Evolutionary conservation across 805 yeast species (phyloP), one percentile per base, ranked within the genome.

Genomic region (Saccharomycopsis javanensis): DNA sequence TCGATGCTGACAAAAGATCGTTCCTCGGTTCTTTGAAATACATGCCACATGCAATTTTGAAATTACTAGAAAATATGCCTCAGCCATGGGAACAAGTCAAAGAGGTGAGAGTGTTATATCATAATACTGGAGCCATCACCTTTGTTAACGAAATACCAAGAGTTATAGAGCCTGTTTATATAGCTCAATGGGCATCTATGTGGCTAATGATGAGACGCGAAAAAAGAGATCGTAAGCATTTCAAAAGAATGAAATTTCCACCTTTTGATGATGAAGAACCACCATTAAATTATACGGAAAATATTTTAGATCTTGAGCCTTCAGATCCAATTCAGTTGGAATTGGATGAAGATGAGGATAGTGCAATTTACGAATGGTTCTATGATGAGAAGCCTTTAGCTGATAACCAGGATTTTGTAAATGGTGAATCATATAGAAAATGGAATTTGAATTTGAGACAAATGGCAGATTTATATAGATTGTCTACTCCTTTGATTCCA

Each of bases 221-320:
- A 67, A 94, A 94, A 68, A 79, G 95, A 58, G 98, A 91, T 67
- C 78, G 98, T 63, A 75, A 82, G 34, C 95, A 88, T 67, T 92
- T 94, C 71, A 86, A 88, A 65, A 79, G 99, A 63, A 84, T 94
- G 88, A 78, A 89, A 57, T 87, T 94, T 63, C 99, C 99, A 1
- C 91, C 96, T 0, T 90, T 92, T 71, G 99, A 94, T 69, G 99
- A 94, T 67, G 99, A 94, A 69, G 98, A 92, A 68, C 97, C 97
- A 0, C 95, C 96, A 0, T 66, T 91, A 33, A 80, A 84, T 57
- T 94, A 88, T 83, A 65, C 82, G n/a, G 95, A 89, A 57, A 85
- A 86, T 64, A 72, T 90, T 13, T 85, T 87, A 60, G 85, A 81
- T 15, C 71, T 83, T 0, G 91, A 86, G 53, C 83, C 88, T 0